Evolutionary conservation across 177 flowering plant genomes (phyloP).

Genomic region (Vitis hybrid): DNA sequence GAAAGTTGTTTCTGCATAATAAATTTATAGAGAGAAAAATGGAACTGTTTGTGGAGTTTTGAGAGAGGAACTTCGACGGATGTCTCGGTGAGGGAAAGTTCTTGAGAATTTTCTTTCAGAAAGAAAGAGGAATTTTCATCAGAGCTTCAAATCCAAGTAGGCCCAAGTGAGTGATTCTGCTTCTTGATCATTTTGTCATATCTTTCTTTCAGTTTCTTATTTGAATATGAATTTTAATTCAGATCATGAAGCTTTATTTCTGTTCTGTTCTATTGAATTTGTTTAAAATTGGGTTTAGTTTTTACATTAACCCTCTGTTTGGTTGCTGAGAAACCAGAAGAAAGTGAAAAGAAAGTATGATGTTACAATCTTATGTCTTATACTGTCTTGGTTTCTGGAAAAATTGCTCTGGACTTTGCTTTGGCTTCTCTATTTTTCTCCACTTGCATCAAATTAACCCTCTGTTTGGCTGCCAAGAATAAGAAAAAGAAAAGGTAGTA

Average conservation of each 20-base stretch:
- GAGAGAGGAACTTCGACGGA: not conserved
- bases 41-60: too few relatives aligned
- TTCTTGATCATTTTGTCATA: not conserved
- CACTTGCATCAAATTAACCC: too few relatives aligned
- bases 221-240: slow-evolving; percentile 12
- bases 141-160: too few relatives aligned
- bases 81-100: not conserved
- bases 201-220: not conserved
- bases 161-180: slow-evolving; percentile 3
- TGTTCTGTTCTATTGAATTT: not conserved
- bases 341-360: not conserved
- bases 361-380: not conserved
- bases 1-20: too few relatives aligned
- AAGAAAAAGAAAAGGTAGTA: too few relatives aligned
- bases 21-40: too few relatives aligned
- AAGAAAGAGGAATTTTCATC: too few relatives aligned
- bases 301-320: not conserved
- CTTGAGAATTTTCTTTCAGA: not conserved
- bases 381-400: not conserved
- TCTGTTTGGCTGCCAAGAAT: too few relatives aligned
- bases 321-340: slow-evolving; percentile 2
- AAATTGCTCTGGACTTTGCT: not conserved
- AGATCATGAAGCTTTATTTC: not conserved
- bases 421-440: too few relatives aligned
- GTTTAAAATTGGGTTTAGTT: not conserved